Conservation (phyloP, 441 rosid species). For the Viola pubescens region DNA sequence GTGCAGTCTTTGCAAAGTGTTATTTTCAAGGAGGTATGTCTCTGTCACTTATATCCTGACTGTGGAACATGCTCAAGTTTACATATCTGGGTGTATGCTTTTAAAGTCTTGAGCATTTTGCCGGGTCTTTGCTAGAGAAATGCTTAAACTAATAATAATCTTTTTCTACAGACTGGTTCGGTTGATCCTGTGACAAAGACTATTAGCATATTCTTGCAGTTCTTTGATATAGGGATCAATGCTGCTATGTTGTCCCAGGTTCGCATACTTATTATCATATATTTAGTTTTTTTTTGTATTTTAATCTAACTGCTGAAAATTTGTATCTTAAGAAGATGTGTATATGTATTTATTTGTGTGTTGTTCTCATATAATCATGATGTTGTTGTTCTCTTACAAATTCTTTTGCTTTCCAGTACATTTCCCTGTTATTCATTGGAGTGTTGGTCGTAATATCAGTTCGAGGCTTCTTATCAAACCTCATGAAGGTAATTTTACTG, state of each 20-base stretch:
- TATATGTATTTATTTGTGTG: no score
- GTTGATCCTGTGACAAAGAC: conserved; percentile 97
- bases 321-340: neutral
- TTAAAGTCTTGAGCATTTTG: conserved; percentile 9
- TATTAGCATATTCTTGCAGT: conserved; percentile 88
- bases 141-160: conserved; percentile 11
- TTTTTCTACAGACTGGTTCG: conserved; percentile 78
- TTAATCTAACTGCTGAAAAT: neutral
- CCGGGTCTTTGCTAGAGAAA: neutral
- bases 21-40: conserved; percentile 89
- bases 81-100: conserved; percentile 2
- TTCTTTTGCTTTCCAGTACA: conserved; percentile 53
- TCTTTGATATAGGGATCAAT: conserved; percentile 94
- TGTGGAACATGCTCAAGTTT: conserved; percentile 10
- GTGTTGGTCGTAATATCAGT: conserved; percentile 91
- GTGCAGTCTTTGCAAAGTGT: conserved; percentile 99
- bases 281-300: neutral
- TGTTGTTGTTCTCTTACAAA: conserved; percentile 11
- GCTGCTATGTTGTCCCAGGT: conserved; percentile 95
- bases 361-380: neutral
- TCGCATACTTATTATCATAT: conserved; percentile 8
- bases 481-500: conserved; percentile 75
- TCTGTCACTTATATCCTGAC: conserved; percentile 1
- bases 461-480: conserved; percentile 87
- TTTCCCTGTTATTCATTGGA: conserved; percentile 90